These are phyloP conservation scores for Trichopus zeylanicus DNA, from an alignment of 116 monocot genomes.

Conservation along the genomic window DNA sequence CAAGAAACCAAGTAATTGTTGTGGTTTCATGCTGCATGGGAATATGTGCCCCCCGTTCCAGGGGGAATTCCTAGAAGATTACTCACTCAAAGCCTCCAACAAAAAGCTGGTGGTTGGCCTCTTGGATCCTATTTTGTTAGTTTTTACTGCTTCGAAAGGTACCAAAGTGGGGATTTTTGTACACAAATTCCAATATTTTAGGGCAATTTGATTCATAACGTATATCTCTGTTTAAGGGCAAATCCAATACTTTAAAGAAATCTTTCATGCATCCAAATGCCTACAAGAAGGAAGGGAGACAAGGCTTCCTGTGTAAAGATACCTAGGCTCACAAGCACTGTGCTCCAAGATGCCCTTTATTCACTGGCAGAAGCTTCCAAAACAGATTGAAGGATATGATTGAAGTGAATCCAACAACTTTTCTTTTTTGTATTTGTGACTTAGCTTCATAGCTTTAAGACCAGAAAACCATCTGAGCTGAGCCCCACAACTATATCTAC, in stretches of 20 bases:
- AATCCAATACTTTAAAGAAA: too few species aligned
- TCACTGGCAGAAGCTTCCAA: not conserved
- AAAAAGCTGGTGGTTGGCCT: too few species aligned
- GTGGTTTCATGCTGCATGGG: not conserved
- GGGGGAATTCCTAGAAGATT: not conserved
- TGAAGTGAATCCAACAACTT: not conserved
- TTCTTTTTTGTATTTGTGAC: too few species aligned
- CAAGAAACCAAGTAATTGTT: constrained; percentile 1
- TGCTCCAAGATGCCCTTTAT: not conserved
- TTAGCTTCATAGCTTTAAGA: not conserved
- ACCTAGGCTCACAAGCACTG: not conserved
- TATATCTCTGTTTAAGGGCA: too few species aligned
- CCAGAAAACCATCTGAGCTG: too few species aligned
- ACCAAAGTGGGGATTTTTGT: too few species aligned
- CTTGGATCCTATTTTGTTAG: too few species aligned
- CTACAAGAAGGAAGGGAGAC: not conserved
- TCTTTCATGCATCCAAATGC: too few species aligned
- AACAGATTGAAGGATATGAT: constrained; percentile 3
- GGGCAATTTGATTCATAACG: too few species aligned
- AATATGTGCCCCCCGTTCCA: not conserved
- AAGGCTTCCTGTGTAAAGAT: not conserved
- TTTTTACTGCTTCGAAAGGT: too few species aligned
- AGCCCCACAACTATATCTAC: not conserved
- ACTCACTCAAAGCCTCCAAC: not conserved
- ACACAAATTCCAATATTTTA: too few species aligned